Percentiles rank a stretch among this genome's conserved stretches.
Conservation (phyloP, 257 asterid genomes). For the Scutellaria baicalensis region DNA sequence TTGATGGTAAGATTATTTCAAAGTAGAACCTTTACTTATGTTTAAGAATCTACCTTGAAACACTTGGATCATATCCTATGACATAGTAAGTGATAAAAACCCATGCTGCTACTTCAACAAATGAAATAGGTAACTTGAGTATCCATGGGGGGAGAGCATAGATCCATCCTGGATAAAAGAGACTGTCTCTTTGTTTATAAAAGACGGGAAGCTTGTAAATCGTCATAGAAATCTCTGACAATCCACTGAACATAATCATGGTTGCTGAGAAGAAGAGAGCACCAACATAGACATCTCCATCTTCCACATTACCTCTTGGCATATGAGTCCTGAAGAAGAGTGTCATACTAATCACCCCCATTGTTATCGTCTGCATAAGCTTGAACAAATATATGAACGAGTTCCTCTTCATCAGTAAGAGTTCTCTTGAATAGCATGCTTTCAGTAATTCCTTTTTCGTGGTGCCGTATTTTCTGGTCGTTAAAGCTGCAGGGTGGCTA, state of each 20-base stretch:
- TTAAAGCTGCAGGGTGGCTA: constrained; percentile 46
- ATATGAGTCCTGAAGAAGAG: constrained; percentile 33
- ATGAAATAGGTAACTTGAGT: constrained; percentile 30
- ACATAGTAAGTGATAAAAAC: constrained; percentile 36
- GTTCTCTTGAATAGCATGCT: constrained; percentile 29
- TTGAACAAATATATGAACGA: constrained; percentile 29
- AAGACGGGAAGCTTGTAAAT: constrained; percentile 43
- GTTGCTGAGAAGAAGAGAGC: constrained; percentile 18
- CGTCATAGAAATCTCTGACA: constrained; percentile 30
- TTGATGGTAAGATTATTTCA: neutral
- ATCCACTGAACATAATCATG: constrained; percentile 28
- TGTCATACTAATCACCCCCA: constrained; percentile 30
- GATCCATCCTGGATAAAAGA: constrained; percentile 42
- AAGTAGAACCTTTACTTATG: neutral
- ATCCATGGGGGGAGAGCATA: constrained; percentile 40
- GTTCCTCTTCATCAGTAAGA: constrained; percentile 47
- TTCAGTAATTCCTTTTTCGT: constrained; percentile 24
- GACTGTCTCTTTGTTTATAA: constrained; percentile 41
- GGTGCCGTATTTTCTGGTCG: constrained; percentile 28
- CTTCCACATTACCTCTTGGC: constrained; percentile 16
- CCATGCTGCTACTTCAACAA: constrained; percentile 29
- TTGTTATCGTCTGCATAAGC: constrained; percentile 7
- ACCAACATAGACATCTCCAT: constrained; percentile 24
- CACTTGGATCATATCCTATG: constrained; percentile 37
- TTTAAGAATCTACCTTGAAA: constrained; percentile 21